phyloP scores from a whole-genome alignment of 2,329 filamentous ascomycete species.

The Aspergillus neoniger region DNA sequence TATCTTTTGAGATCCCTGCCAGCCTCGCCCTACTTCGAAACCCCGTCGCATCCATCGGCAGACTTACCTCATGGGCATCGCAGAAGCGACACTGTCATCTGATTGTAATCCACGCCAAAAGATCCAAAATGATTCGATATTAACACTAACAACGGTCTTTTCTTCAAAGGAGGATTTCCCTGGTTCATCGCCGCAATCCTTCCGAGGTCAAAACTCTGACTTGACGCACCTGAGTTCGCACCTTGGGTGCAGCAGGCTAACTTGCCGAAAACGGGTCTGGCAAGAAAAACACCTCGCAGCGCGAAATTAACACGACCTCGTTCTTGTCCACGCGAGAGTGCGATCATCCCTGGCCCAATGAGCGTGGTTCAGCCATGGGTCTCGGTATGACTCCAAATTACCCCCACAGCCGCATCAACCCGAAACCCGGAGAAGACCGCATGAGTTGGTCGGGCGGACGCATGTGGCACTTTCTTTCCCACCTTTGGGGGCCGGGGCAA shows the following conservation, averaged over 20 bases:
- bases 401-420: slow-evolving; percentile 3
- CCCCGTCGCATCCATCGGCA: neutral
- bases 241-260: neutral
- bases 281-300: neutral
- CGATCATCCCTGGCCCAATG: neutral
- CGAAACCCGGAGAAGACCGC: slow-evolving; percentile 3
- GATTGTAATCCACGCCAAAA: neutral
- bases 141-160: neutral
- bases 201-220: neutral
- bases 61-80: neutral
- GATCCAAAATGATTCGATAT: neutral
- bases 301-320: neutral
- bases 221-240: neutral
- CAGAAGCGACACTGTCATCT: neutral
- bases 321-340: neutral
- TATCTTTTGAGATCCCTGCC: neutral
- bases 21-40: neutral
- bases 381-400: neutral
- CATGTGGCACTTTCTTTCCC: neutral
- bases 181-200: neutral
- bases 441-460: neutral
- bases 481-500: neutral
- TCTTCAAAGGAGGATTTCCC: neutral
- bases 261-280: neutral
- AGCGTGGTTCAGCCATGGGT: neutral